Evolutionary conservation across 2,329 filamentous ascomycete genomes (phyloP), one percentile per base, ranked within the genome.

Genomic region (Dactylonectria estremocensis): DNA sequence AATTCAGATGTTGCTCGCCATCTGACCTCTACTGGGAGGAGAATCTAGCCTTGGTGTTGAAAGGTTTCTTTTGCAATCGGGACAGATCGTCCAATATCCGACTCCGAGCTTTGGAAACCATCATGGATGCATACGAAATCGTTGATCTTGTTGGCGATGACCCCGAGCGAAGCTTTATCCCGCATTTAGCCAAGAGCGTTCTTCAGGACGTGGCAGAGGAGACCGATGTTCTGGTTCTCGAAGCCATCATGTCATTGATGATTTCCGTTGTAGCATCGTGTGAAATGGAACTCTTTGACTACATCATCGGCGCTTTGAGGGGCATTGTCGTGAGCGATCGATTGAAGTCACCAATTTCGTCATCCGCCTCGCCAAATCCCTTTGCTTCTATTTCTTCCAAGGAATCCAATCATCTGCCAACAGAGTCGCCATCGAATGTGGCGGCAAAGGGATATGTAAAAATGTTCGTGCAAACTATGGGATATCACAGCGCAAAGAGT

Each of bases 381-480:
- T 72, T 74, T 37, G 64, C 71, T 18, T 73, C 77, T 20, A 40
- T 63, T 13, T 60, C 67, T 16, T 61, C 66, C 6, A 72, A 77
- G n/a, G 68, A 69, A 5, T 48, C 73, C 20, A 58, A 68, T n/a
- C 46, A 76, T 4, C 14, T 72, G 0, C 77, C 79, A 8, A 78
- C 80, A 9, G 73, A 87, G 72, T 92, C 90, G 24, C 86, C 89
- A 1, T 90, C 90, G 3, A 93, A 94, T 71, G 89, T 95, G 48
- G 91, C 93, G 52, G 88, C 91, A 0, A 89, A 87, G 64, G 92
- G 91, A 2, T 90, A 94, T 64, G 90, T 94, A 48, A 89, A 88
- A 69, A 90, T 97, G 58, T 97, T 97, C 78, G 88, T 95, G 71
- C 88, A 90, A 58, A 89, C 90, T 13, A 89, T 97, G 82, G 90